phyloP scores from a whole-genome alignment of 2,329 filamentous ascomycete genomes.

The Metarhizium humberi region DNA sequence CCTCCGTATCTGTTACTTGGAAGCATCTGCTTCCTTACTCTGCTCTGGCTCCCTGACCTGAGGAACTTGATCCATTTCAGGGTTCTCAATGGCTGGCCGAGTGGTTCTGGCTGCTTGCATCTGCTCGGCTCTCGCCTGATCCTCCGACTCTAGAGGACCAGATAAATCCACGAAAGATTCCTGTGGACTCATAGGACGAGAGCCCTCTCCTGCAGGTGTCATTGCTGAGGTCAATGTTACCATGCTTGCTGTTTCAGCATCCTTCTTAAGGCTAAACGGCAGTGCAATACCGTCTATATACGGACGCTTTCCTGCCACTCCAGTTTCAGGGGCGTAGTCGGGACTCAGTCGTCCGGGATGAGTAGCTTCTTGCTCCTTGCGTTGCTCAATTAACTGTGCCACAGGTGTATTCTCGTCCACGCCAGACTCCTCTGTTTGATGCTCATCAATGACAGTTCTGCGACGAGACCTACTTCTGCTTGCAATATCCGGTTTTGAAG shows the following conservation, averaged over 20 bases:
- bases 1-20: background rate
- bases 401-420: constrained; percentile 32
- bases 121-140: constrained; percentile 7
- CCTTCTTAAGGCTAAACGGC: constrained; percentile 59
- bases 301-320: constrained; percentile 51
- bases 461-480: constrained; percentile 33
- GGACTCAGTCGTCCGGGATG: constrained; percentile 35
- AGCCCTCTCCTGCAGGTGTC: constrained; percentile 18
- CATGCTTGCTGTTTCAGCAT: constrained; percentile 61
- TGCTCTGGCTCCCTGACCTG: constrained; percentile 11
- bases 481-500: constrained; percentile 10
- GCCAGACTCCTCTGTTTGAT: constrained; percentile 30
- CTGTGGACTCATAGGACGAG: constrained; percentile 23
- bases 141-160: background rate
- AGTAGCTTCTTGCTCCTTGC: constrained; percentile 27
- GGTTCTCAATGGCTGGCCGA: constrained; percentile 40
- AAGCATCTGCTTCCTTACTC: background rate
- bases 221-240: constrained; percentile 47
- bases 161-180: constrained; percentile 1
- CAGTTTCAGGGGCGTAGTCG: constrained; percentile 34
- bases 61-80: constrained; percentile 32
- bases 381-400: constrained; percentile 31
- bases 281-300: constrained; percentile 61
- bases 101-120: constrained; percentile 6
- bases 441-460: constrained; percentile 40